These are phyloP conservation scores for Thelonectria blattea DNA, from an alignment of 2,329 filamentous ascomycete genomes.

Conservation along the genomic window DNA sequence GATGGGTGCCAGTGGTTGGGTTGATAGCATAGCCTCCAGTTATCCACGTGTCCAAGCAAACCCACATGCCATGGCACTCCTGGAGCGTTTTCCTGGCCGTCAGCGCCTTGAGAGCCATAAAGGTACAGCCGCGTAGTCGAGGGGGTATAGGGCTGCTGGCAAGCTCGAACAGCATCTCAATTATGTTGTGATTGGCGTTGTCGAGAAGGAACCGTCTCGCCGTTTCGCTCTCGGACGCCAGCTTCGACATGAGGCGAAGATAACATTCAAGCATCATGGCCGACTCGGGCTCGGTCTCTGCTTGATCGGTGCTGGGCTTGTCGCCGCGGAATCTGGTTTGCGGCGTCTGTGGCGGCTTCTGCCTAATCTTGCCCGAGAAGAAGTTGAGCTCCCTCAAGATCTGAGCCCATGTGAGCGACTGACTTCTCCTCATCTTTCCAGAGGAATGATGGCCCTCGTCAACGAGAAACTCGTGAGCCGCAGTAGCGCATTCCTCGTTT, in stretches of 20 bases:
- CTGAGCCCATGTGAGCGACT: conserved; percentile 89
- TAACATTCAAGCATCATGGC: conserved; percentile 98
- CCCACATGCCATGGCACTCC: conserved; percentile 79
- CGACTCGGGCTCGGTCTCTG: conserved; percentile 87
- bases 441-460: conserved; percentile 80
- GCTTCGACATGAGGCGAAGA: conserved; percentile 82
- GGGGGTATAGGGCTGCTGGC: conserved; percentile 78
- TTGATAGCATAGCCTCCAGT: conserved; percentile 59
- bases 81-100: conserved; percentile 74
- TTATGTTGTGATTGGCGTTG: conserved; percentile 68
- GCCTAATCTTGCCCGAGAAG: conserved; percentile 79
- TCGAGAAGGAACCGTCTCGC: conserved; percentile 78
- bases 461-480: conserved; percentile 86
- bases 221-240: conserved; percentile 74
- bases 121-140: conserved; percentile 82
- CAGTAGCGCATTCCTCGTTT: conserved; percentile 80
- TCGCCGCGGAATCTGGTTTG: conserved; percentile 57
- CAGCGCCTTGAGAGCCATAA: conserved; percentile 77
- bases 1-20: conserved; percentile 42
- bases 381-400: conserved; percentile 90
- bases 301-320: conserved; percentile 68
- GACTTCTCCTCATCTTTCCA: conserved; percentile 79
- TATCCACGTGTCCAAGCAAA: conserved; percentile 79
- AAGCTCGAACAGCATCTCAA: conserved; percentile 77
- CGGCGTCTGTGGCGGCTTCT: conserved; percentile 63